Percentiles rank a stretch among this genome's conserved stretches.
Conservation (phyloP, 164 flowering plant genomes). For the Vitis riparia region DNA sequence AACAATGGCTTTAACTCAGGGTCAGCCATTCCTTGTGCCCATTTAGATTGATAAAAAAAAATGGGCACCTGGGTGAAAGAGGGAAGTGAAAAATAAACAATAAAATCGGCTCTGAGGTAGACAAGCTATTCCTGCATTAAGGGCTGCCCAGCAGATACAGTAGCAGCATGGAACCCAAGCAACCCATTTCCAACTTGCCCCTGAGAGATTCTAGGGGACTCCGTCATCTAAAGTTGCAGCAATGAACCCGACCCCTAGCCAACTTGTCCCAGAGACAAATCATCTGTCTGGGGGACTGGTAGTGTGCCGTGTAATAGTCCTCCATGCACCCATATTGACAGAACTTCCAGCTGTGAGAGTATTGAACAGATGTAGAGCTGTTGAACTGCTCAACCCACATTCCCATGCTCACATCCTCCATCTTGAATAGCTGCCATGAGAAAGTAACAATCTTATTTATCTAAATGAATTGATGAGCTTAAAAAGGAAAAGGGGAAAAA, state of each 20-base stretch:
- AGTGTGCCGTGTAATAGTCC: conserved; percentile 85
- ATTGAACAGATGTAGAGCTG: conserved; percentile 61
- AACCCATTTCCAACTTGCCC: no score
- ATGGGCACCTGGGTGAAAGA: no score
- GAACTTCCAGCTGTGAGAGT: conserved; percentile 89
- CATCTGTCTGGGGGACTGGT: conserved; percentile 98
- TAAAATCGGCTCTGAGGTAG: no score
- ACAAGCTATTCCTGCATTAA: no score
- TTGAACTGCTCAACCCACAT: conserved; percentile 97
- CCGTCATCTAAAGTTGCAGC: conserved; percentile 81
- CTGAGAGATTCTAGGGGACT: no score
- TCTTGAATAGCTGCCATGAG: conserved; percentile 75
- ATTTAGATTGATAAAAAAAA: no score
- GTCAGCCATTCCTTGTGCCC: no score
- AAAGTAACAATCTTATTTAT: neutral
- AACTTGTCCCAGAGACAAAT: conserved; percentile 87
- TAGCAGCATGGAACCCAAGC: no score
- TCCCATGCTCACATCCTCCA: conserved; percentile 99
- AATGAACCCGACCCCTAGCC: conserved; percentile 62
- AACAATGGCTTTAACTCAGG: no score
- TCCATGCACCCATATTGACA: conserved; percentile 95
- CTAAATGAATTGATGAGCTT: neutral
- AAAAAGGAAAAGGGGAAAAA: neutral
- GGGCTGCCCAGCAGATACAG: no score
- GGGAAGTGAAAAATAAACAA: no score